Evolutionary conservation across 441 rosid species (phyloP).

Genomic region (Isatis lusitanica): DNA sequence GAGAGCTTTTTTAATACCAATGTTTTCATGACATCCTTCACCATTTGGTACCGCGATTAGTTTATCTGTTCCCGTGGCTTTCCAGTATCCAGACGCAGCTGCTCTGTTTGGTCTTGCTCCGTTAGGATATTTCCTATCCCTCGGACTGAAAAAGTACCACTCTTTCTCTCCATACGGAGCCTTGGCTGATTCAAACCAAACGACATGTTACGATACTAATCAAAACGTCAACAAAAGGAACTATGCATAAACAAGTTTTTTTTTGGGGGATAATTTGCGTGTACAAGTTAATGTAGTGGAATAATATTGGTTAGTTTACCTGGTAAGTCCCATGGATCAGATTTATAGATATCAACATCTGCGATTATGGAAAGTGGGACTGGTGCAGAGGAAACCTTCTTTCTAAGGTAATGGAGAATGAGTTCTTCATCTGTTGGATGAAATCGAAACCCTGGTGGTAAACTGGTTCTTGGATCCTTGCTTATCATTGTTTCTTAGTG

Average conservation of each 20-base stretch:
- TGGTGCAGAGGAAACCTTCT: constrained; percentile 49
- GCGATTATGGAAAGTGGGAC: constrained; percentile 62
- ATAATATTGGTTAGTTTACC: constrained; percentile 38
- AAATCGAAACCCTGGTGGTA: constrained; percentile 77
- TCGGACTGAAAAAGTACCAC: constrained; percentile 96
- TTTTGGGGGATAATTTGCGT: no score
- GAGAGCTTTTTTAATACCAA: constrained; percentile 93
- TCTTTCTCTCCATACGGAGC: constrained; percentile 93
- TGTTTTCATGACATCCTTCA: constrained; percentile 47
- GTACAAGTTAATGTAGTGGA: neutral
- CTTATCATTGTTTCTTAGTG: constrained; percentile 29
- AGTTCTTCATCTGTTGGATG: constrained; percentile 86
- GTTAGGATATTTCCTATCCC: constrained; percentile 94
- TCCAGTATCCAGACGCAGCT: constrained; percentile 94
- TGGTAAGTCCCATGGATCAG: constrained; percentile 74
- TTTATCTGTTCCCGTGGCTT: constrained; percentile 95
- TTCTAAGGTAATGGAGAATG: constrained; percentile 63
- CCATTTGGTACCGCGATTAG: constrained; percentile 49
- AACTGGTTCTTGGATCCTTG: constrained; percentile 63
- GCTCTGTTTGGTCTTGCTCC: constrained; percentile 97
- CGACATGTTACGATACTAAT: neutral
- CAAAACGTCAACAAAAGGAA: neutral
- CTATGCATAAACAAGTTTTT: neutral
- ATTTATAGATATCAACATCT: constrained; percentile 74
- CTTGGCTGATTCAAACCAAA: constrained; percentile 46